phyloP scores from a whole-genome alignment of 306 rosid species.

The Abrus pulchellus region DNA sequence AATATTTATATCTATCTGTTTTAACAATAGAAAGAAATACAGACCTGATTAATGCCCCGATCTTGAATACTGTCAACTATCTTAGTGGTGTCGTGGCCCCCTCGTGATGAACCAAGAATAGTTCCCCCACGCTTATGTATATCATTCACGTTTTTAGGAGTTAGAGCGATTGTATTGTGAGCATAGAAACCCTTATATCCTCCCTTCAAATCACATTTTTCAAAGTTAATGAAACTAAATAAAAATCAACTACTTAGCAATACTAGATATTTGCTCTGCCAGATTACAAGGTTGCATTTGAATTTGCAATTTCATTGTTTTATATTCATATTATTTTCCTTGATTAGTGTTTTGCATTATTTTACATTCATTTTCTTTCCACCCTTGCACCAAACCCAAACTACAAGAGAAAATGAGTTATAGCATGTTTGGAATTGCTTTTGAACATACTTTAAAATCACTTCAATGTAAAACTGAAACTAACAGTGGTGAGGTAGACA shows the following conservation, averaged over 20 bases:
- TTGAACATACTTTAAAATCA: no score
- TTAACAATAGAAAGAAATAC: slow-evolving; percentile 23
- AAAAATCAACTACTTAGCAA: not conserved
- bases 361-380: slow-evolving; percentile 4
- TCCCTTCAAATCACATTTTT: slow-evolving; percentile 66
- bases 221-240: slow-evolving; percentile 9
- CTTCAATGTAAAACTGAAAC: no score
- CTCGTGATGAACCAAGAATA: slow-evolving; percentile 88
- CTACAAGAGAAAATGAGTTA: not conserved
- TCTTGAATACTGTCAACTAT: slow-evolving; percentile 97
- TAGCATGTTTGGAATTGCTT: no score
- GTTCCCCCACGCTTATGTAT: slow-evolving; percentile 99
- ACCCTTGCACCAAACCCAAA: not conserved
- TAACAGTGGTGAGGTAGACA: no score
- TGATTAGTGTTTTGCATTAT: not conserved
- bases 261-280: not conserved
- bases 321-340: not conserved
- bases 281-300: slow-evolving; percentile 46
- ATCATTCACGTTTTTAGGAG: slow-evolving; percentile 87
- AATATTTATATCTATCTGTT: not conserved
- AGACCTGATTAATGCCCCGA: slow-evolving; percentile 93
- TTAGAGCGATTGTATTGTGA: slow-evolving; percentile 68
- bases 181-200: slow-evolving; percentile 97
- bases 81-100: slow-evolving; percentile 89
- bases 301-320: not conserved